A percentile compares a stretch with the other conserved stretches of the same genome.
These are phyloP conservation scores for Pestalotiopsis sp. DNA, from an alignment of 2,329 filamentous ascomycete species.

Conservation along the genomic window DNA sequence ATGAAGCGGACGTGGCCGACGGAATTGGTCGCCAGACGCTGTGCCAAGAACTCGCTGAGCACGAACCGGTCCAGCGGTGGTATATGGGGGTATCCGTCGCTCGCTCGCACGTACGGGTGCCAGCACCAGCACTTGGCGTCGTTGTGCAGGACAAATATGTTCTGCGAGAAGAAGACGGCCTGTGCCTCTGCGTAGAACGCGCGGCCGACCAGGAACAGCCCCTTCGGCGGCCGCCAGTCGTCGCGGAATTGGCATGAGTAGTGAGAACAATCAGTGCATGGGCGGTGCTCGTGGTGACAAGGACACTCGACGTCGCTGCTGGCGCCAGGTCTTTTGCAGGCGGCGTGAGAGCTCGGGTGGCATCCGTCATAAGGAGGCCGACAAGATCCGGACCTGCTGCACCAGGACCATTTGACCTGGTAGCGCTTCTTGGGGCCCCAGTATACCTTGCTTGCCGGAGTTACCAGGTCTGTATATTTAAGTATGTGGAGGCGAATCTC, in stretches of 20 bases:
- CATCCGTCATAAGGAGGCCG: neutral
- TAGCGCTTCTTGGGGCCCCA: neutral
- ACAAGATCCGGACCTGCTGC: neutral
- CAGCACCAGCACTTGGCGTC: neutral
- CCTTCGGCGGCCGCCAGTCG: neutral
- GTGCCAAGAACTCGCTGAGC: too few relatives aligned
- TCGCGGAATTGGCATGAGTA: neutral
- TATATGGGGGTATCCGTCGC: too few relatives aligned
- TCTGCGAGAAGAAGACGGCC: neutral
- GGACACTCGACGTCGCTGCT: neutral
- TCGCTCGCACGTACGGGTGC: too few relatives aligned
- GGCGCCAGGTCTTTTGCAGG: neutral
- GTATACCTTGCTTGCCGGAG: neutral
- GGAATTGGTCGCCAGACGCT: too few relatives aligned
- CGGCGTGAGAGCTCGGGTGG: neutral
- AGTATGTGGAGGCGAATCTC: neutral
- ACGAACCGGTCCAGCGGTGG: too few relatives aligned
- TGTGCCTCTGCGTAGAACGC: neutral
- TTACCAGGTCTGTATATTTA: neutral
- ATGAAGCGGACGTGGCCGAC: too few relatives aligned
- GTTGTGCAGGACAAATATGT: neutral
- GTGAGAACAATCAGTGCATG: neutral
- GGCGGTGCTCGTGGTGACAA: neutral
- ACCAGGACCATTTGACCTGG: neutral
- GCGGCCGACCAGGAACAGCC: neutral